phyloP scores from a whole-genome alignment of 2,329 filamentous ascomycete genomes.

The Bipolaris victoriae region DNA sequence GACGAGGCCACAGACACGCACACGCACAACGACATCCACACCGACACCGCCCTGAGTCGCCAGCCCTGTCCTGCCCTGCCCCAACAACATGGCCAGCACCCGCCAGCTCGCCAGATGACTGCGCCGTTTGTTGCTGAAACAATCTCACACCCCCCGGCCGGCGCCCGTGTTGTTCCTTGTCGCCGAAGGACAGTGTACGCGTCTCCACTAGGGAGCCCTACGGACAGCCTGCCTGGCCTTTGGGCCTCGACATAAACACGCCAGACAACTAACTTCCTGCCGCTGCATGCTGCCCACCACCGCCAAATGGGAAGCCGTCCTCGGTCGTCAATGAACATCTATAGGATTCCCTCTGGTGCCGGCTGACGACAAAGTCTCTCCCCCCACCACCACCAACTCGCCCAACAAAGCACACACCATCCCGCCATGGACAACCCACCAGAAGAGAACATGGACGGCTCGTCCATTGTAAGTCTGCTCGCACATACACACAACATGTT shows the following conservation, averaged over 20 bases:
- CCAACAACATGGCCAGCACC: not conserved
- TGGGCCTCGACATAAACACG: constrained; percentile 2
- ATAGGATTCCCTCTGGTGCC: constrained; percentile 39
- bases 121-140: constrained; percentile 32
- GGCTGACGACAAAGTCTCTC: constrained; percentile 38
- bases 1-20: constrained; percentile 8
- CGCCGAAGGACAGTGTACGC: constrained; percentile 31
- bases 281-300: constrained; percentile 29
- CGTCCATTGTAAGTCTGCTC: constrained; percentile 68
- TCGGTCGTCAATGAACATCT: constrained; percentile 42
- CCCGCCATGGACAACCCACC: constrained; percentile 42
- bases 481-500: not conserved
- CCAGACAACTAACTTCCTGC: constrained; percentile 5
- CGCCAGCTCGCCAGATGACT: constrained; percentile 2
- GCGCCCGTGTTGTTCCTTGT: constrained; percentile 23
- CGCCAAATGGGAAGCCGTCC: constrained; percentile 42
- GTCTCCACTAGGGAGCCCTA: constrained; percentile 23
- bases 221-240: constrained; percentile 1
- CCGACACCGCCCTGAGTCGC: not conserved
- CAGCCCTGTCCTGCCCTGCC: constrained; percentile 4
- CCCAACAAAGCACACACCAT: constrained; percentile 2
- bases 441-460: constrained; percentile 72
- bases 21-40: constrained; percentile 15
- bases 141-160: constrained; percentile 30
- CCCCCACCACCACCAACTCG: not conserved